phyloP scores from a whole-genome alignment of 2,329 filamentous ascomycete species.

The Coniella lustricola region DNA sequence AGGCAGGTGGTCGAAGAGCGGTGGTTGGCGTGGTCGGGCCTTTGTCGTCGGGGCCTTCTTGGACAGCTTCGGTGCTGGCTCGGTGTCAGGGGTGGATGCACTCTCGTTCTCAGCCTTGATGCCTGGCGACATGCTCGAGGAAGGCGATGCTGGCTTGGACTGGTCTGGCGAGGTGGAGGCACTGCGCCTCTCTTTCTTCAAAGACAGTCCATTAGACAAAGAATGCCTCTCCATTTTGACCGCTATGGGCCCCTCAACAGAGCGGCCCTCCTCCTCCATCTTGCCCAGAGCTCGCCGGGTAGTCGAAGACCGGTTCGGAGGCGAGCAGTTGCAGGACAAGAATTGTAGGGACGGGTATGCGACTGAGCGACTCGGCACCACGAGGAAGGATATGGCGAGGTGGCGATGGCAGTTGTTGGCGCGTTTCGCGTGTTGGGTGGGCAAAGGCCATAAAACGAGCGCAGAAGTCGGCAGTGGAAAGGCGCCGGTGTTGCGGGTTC shows the following conservation, averaged over 20 bases:
- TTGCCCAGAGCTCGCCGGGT: constrained; percentile 5
- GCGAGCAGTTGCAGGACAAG: too few species aligned
- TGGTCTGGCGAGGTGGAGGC: constrained; percentile 33
- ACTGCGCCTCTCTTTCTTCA: constrained; percentile 35
- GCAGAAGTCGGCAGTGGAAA: not conserved
- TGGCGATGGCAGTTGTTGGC: not conserved
- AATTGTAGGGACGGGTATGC: not conserved
- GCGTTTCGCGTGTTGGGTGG: not conserved
- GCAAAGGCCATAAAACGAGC: not conserved
- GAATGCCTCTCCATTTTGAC: constrained; percentile 37
- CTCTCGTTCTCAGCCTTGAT: constrained; percentile 41
- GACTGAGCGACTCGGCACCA: too few species aligned
- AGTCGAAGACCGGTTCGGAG: too few species aligned
- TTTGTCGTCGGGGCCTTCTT: constrained; percentile 69
- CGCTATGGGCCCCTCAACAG: constrained; percentile 17
- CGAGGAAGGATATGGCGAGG: too few species aligned
- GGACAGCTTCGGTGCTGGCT: constrained; percentile 61
- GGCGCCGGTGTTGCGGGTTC: not conserved
- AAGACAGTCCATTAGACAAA: constrained; percentile 27
- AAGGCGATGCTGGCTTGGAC: constrained; percentile 32
- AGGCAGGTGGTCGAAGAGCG: constrained; percentile 66
- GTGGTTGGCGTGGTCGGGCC: constrained; percentile 51
- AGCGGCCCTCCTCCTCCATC: constrained; percentile 25
- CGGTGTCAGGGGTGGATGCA: constrained; percentile 39
- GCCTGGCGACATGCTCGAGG: constrained; percentile 39